These are phyloP conservation scores for Perkinsus chesapeaki DNA, from an alignment of 169 alveolate species.

Conservation along the genomic window DNA sequence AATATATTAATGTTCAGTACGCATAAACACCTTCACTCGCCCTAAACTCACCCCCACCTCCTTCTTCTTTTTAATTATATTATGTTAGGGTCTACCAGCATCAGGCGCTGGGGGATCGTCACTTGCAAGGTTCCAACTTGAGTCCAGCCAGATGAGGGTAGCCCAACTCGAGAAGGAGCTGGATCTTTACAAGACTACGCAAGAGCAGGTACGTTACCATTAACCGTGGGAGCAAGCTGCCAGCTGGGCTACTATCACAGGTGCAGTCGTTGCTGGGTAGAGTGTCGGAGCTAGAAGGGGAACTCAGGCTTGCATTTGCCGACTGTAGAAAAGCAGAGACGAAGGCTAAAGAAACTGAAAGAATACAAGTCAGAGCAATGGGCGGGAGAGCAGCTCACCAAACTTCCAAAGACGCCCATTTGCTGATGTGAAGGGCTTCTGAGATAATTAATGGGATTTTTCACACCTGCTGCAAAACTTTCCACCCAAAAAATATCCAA, in stretches of 20 bases:
- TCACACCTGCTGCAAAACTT: too few relatives aligned
- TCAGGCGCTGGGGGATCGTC: not conserved
- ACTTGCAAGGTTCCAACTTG: not conserved
- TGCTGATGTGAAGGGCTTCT: too few relatives aligned
- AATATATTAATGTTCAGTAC: too few relatives aligned
- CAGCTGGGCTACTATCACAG: not conserved
- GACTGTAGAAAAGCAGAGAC: not conserved
- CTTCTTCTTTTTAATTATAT: not conserved
- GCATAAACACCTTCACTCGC: too few relatives aligned
- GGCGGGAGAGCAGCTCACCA: too few relatives aligned
- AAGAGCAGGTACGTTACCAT: not conserved
- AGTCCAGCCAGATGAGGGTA: not conserved
- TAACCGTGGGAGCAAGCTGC: not conserved
- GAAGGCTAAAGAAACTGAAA: not conserved
- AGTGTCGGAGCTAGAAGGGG: not conserved
- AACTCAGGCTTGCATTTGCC: not conserved
- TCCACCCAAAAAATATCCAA: too few relatives aligned
- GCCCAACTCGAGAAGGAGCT: not conserved
- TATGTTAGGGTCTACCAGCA: not conserved
- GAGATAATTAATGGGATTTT: too few relatives aligned
- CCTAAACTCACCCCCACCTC: not conserved
- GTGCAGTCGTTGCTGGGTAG: not conserved
- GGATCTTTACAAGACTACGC: not conserved
- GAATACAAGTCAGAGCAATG: not conserved
- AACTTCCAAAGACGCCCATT: too few relatives aligned